Evolutionary conservation across 305 asterid species (phyloP), one percentile per base, ranked within the genome.

Genomic region (Striga hermonthica): DNA sequence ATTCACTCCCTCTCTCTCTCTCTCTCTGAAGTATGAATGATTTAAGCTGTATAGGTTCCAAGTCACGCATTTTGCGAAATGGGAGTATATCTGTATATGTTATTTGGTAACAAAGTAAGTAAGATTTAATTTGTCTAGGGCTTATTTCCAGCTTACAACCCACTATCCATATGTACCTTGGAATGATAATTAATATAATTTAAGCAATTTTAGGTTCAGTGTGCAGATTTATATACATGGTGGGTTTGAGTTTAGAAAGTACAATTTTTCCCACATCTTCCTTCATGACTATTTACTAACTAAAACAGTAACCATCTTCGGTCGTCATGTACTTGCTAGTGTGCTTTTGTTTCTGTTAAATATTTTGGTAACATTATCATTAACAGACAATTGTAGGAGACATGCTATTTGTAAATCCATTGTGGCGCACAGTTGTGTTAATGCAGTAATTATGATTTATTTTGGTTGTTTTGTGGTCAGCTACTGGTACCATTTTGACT

Each of bases 401-500:
- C 16, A 14, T 37, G 43, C 37, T 38, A 8, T 47, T 40, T 64
- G 6, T 45, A 5, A 53, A 31, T 8, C 5, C 62, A 50, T 57
- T 48, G 6, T 57, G 39, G 6, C 59, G 35, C 14, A 69, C 53
- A 41, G 48, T 52, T 40, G 67, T 34, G 15, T 39, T 50, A 54
- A 57, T 58, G 68, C 67, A 65, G n/a, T 62, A 40, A 38, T n/a
- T 62, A 31, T 61, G 39, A 58, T 63, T 47, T 70, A 5, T 50
- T 52, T 54, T 72, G 55, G 69, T 62, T 68, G 44, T 5, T 59
- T 28, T 73, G 36, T 73, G 58, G 37, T 72, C 89, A 91, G 97
- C 82, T 92, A 89, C 69, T 82, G 74, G 87, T 87, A 92, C 80
- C 73, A 81, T 67, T 89, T 89, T 61, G 93, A 92, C 60, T 57